Conservation (phyloP, 805 yeast genomes). For the Lipomyces lipofer region DNA sequence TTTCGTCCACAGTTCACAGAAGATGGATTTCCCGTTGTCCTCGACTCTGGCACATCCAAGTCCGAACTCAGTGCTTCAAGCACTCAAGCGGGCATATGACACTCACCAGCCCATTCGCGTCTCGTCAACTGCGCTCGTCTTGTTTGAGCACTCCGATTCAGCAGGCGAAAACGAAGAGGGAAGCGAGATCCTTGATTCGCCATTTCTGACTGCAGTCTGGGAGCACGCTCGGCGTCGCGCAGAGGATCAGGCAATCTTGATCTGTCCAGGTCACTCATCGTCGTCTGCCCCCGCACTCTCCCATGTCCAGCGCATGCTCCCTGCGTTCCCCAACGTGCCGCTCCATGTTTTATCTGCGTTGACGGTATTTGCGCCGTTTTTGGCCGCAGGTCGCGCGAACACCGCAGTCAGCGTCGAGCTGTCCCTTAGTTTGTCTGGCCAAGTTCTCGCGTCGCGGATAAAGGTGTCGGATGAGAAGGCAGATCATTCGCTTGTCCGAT, state of each 20-base stretch:
- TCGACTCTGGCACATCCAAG: conserved; percentile 19
- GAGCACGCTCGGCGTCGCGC: conserved; percentile 44
- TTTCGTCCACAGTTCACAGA: too few species aligned
- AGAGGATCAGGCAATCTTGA: conserved; percentile 44
- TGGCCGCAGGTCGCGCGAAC: conserved; percentile 37
- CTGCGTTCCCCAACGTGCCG: conserved; percentile 41
- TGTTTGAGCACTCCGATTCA: conserved; percentile 8
- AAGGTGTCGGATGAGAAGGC: conserved; percentile 23
- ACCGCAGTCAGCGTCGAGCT: conserved; percentile 22
- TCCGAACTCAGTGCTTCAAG: conserved; percentile 13
- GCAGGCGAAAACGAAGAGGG: conserved; percentile 1
- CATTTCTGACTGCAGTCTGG: conserved; percentile 41
- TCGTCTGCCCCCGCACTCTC: conserved; percentile 11
- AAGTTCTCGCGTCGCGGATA: conserved; percentile 24
- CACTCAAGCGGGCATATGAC: conserved; percentile 15
- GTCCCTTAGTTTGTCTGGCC: conserved; percentile 25
- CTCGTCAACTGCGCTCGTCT: conserved; percentile 19
- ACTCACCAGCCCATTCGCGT: conserved; percentile 8
- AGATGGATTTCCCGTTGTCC: conserved; percentile 22
- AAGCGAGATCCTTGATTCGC: conserved; percentile 36
- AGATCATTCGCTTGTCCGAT: conserved; percentile 5
- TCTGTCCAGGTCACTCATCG: conserved; percentile 27
- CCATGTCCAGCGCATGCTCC: conserved; percentile 25
- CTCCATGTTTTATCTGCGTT: conserved; percentile 41
- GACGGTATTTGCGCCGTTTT: conserved; percentile 42